These are phyloP conservation scores for Talaromyces stipitatus DNA, from an alignment of 495 filamentous ascomycete genomes.

Conservation along the genomic window DNA sequence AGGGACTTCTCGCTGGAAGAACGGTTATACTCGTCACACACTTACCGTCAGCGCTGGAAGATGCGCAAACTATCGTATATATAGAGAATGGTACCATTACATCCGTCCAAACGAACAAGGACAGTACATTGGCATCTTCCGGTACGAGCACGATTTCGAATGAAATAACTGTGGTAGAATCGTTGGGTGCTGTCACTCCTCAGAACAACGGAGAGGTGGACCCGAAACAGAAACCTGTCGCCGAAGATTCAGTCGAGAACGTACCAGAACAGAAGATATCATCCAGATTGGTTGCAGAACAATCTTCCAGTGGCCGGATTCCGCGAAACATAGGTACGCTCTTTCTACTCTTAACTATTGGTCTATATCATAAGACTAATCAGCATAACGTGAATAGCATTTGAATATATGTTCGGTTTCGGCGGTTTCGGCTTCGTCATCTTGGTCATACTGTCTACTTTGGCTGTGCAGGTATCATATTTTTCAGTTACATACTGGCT, in stretches of 20 bases:
- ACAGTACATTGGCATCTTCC: background rate
- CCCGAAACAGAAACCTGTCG: background rate
- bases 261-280: background rate
- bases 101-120: conserved; percentile 2
- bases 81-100: conserved; percentile 31
- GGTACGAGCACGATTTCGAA: conserved; percentile 1
- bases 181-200: background rate
- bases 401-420: conserved; percentile 18
- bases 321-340: conserved; percentile 20
- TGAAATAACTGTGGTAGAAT: background rate
- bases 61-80: conserved; percentile 34
- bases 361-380: background rate
- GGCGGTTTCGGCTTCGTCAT: conserved; percentile 14
- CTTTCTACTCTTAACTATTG: background rate
- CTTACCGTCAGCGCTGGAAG: conserved; percentile 36
- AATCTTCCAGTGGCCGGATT: conserved; percentile 15
- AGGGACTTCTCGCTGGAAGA: conserved; percentile 48
- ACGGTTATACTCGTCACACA: conserved; percentile 63
- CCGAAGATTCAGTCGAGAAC: background rate
- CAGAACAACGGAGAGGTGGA: background rate
- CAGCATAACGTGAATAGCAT: conserved; percentile 1
- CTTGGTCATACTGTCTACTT: conserved; percentile 11
- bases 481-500: conserved; percentile 21
- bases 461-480: conserved; percentile 17
- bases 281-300: conserved; percentile 6